A percentile compares a stretch with the other conserved stretches of the same genome.
phyloP scores from a whole-genome alignment of 78 protist species.

The Diacronema lutheri region DNA sequence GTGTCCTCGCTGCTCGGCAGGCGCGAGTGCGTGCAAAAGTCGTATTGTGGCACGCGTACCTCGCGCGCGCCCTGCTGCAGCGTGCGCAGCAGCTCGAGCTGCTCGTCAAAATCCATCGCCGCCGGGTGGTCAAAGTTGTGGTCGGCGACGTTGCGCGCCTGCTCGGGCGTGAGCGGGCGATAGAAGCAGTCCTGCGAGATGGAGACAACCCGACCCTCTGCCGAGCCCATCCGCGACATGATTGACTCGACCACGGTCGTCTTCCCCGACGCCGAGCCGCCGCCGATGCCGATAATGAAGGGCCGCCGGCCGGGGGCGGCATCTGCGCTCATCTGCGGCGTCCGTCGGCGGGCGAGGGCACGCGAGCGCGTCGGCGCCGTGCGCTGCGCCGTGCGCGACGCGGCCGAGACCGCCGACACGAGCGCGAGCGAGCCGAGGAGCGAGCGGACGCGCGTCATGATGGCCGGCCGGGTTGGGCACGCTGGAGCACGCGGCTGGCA shows the following conservation, averaged over 20 bases:
- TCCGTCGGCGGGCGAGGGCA: too few species aligned
- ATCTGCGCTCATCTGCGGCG: too few species aligned
- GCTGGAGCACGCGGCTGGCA: too few species aligned
- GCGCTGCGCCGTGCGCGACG: too few species aligned
- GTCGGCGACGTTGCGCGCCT: neutral
- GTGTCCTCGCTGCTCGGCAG: neutral
- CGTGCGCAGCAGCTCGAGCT: neutral
- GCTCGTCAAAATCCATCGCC: constrained; percentile 21
- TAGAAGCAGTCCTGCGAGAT: constrained; percentile 37
- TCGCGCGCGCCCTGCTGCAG: neutral
- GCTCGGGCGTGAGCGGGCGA: neutral
- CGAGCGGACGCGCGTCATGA: too few species aligned
- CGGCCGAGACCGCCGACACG: too few species aligned
- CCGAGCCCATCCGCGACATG: neutral
- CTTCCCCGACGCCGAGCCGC: constrained; percentile 40
- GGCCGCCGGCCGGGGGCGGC: too few species aligned
- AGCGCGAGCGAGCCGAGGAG: too few species aligned
- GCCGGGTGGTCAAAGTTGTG: constrained; percentile 37
- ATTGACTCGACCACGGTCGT: constrained; percentile 10
- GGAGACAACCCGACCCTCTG: neutral
- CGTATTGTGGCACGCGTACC: constrained; percentile 15
- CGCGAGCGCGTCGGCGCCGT: too few species aligned
- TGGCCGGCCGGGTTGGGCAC: too few species aligned
- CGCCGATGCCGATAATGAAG: constrained; percentile 35
- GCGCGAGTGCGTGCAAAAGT: constrained; percentile 19